These are phyloP conservation scores for Penstemon davidsonii DNA, from an alignment of 257 asterid species.

Conservation along the genomic window DNA sequence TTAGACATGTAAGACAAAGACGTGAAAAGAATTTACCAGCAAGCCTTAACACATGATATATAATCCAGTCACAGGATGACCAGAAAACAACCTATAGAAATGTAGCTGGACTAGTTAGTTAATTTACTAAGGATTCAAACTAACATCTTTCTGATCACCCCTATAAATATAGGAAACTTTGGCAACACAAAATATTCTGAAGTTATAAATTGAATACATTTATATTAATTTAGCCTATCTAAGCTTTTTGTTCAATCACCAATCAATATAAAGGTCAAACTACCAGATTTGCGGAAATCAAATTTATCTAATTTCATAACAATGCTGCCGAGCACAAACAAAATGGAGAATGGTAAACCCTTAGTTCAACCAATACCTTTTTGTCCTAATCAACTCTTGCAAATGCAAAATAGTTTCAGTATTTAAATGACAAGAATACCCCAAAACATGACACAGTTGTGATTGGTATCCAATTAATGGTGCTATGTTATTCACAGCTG, in stretches of 20 bases:
- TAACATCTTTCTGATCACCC: neutral
- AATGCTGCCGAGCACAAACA: neutral
- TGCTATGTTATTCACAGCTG: neutral
- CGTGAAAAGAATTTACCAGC: neutral
- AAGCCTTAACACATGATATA: slow-evolving; percentile 3
- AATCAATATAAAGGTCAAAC: neutral
- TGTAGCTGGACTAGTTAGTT: neutral
- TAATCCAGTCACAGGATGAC: neutral
- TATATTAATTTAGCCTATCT: neutral
- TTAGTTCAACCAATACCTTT: slow-evolving; percentile 1
- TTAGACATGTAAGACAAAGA: slow-evolving; percentile 5
- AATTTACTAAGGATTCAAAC: slow-evolving; percentile 7
- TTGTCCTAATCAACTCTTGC: neutral
- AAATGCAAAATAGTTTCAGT: too few species aligned
- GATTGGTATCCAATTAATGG: neutral
- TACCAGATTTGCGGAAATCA: neutral
- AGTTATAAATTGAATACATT: neutral
- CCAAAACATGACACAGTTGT: neutral
- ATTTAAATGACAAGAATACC: neutral
- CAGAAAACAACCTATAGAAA: neutral
- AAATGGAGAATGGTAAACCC: slow-evolving; percentile 6
- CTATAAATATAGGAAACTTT: slow-evolving; percentile 9
- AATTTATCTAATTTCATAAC: neutral
- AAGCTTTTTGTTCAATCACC: neutral
- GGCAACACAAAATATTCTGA: neutral